Conservation (phyloP, 2,329 filamentous ascomycete species). For the Trichoderma guizhouense region DNA sequence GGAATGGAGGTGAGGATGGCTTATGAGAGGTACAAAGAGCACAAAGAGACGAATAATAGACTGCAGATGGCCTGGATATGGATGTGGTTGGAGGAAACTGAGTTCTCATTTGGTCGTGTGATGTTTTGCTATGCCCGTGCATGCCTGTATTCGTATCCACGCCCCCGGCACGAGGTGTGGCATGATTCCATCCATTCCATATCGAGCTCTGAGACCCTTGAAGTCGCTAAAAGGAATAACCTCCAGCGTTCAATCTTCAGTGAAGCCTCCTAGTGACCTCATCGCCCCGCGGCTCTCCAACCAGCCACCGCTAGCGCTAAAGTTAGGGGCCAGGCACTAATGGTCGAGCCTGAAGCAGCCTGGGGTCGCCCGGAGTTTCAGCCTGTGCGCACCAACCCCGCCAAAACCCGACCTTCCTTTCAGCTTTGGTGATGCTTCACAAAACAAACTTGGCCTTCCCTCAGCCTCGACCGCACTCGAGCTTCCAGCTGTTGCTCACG, state of each 20-base stretch:
- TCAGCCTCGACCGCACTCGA: background rate
- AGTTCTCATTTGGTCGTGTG: background rate
- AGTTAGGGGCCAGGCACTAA: conserved; percentile 15
- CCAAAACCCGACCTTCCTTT: conserved; percentile 10
- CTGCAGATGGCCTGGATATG: background rate
- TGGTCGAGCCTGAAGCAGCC: conserved; percentile 10
- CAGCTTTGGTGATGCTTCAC: conserved; percentile 21
- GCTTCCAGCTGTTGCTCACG: background rate
- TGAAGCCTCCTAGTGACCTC: conserved; percentile 12
- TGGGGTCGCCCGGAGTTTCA: conserved; percentile 15
- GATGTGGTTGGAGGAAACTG: background rate
- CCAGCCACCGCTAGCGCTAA: conserved; percentile 12
- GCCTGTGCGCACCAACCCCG: conserved; percentile 12
- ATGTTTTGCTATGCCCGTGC: background rate
- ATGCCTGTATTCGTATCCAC: background rate
- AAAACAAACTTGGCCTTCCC: conserved; percentile 9
- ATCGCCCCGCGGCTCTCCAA: conserved; percentile 5
- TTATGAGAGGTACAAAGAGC: background rate
- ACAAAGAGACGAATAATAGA: background rate
- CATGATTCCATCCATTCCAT: background rate
- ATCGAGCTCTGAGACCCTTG: background rate
- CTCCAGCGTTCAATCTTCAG: background rate
- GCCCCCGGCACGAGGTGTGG: background rate
- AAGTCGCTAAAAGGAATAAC: background rate
- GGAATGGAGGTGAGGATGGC: conserved; percentile 28